Base-by-base conservation (phyloP, 164 flowering plant genomes). In the Tetracentron sinense region DNA sequence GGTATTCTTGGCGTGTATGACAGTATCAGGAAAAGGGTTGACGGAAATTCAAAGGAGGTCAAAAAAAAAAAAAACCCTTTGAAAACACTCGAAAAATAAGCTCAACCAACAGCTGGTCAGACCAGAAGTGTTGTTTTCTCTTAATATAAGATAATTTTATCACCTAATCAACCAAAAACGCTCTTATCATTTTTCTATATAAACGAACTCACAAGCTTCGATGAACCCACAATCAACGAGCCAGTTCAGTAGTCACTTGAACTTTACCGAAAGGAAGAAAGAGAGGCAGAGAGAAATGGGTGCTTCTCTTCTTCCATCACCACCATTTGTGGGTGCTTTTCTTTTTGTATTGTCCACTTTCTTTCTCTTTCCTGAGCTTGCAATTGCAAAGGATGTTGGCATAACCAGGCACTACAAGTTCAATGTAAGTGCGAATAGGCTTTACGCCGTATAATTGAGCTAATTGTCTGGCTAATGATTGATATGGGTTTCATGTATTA, bases 381-480 rank as follows among this genome's bases (percentile, higher is more conserved):
- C 20, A 30, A 3, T 42, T 50, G 70, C 71, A 6, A 26, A 52
- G 46, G 53, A 63, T 53, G 69, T 61, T 42, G 60, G 77, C 70
- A 69, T 55, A 19, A 81, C 82, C 6, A 71, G 82, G 69, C 78
- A 70, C 55, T 81, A 76, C 67, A 72, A 63, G 65, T 81, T 81
- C 61, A 62, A 78, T 54, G 84, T 78, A 72, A 0, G 73, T 54
- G 42, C n/a, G n/a, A n/a, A n/a, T n/a, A n/a, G n/a, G n/a, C n/a
- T n/a, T n/a, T n/a, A n/a, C n/a, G n/a, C n/a, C n/a, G n/a, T n/a
- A n/a, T n/a, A n/a, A n/a, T n/a, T n/a, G n/a, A n/a, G n/a, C n/a
- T n/a, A n/a, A n/a, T n/a, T n/a, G n/a, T n/a, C n/a, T n/a, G n/a
- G n/a, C n/a, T n/a, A n/a, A n/a, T n/a, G n/a, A n/a, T n/a, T n/a